Conservation (phyloP, 306 rosid genomes). For the Cicer yamashitae region DNA sequence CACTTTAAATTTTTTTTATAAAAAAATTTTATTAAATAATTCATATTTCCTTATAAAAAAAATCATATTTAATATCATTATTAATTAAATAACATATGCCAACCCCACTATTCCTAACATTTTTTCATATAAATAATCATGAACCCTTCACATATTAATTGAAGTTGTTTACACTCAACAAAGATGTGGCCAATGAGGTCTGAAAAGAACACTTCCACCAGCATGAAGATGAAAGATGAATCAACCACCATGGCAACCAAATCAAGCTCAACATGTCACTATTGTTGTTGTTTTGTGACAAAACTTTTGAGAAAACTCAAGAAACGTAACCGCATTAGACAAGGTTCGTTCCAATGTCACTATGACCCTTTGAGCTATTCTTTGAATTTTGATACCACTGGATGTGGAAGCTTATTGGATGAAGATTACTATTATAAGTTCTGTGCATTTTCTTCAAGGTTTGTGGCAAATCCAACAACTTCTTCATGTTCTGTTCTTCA, state of each 20-base stretch:
- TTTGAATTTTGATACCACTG: conserved; percentile 75
- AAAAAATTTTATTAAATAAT: no score
- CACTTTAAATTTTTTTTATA: no score
- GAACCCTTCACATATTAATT: neutral
- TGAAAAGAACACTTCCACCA: conserved; percentile 42
- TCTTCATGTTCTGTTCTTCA: conserved; percentile 45
- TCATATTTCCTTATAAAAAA: no score
- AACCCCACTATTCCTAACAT: neutral
- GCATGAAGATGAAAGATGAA: conserved; percentile 14
- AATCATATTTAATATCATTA: no score
- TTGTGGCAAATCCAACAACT: conserved; percentile 62
- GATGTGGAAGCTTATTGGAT: conserved; percentile 64
- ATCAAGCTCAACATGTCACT: conserved; percentile 32
- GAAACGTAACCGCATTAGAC: conserved; percentile 52
- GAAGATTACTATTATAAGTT: conserved; percentile 76
- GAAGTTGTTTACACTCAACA: neutral
- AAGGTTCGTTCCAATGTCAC: conserved; percentile 60
- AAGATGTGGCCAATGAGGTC: conserved; percentile 60
- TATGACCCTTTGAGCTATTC: conserved; percentile 87
- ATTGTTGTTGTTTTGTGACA: conserved; percentile 51
- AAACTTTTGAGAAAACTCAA: conserved; percentile 69
- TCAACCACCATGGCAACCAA: conserved; percentile 12
- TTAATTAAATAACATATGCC: neutral
- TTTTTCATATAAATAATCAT: conserved; percentile 12
- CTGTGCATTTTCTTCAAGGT: conserved; percentile 82